A percentile compares a stretch with the other conserved stretches of the same genome.
These are phyloP conservation scores for Neonectria neomacrospora DNA, from an alignment of 2,329 filamentous ascomycete species.

Conservation along the genomic window DNA sequence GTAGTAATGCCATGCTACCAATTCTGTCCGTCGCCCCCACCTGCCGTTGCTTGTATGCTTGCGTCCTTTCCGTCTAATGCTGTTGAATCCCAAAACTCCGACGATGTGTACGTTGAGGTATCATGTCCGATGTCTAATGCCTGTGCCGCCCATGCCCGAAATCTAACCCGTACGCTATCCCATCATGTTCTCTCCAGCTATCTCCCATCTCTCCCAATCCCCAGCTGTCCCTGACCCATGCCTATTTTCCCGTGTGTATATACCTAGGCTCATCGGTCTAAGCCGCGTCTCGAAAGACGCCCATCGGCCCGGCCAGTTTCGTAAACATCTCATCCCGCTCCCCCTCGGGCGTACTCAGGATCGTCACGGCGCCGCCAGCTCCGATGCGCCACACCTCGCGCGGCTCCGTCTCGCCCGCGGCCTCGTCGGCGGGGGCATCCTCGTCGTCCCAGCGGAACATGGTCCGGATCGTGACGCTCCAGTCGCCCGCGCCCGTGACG, in stretches of 20 bases:
- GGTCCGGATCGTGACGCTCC: slow-evolving; percentile 90
- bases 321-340: slow-evolving; percentile 93
- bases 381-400: slow-evolving; percentile 82
- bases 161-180: slow-evolving; percentile 21
- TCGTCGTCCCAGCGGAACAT: slow-evolving; percentile 79
- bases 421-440: slow-evolving; percentile 43
- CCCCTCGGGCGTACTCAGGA: slow-evolving; percentile 79
- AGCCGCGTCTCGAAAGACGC: slow-evolving; percentile 57
- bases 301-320: slow-evolving; percentile 71
- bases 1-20: slow-evolving; percentile 25
- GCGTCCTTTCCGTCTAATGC: slow-evolving; percentile 37
- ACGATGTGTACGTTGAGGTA: slow-evolving; percentile 51
- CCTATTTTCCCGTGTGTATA: not conserved
- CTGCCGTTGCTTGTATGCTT: slow-evolving; percentile 19
- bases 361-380: slow-evolving; percentile 90
- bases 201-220: slow-evolving; percentile 5
- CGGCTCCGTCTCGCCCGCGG: slow-evolving; percentile 42
- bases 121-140: slow-evolving; percentile 35
- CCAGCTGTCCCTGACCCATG: not conserved
- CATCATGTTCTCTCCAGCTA: not conserved
- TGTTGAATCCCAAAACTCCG: slow-evolving; percentile 47
- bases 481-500: slow-evolving; percentile 85
- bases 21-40: slow-evolving; percentile 13
- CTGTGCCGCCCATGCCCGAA: slow-evolving; percentile 15
- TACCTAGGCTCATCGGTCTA: slow-evolving; percentile 21